Base-by-base conservation (phyloP, 495 filamentous ascomycete genomes). In the Penicillium steckii region DNA sequence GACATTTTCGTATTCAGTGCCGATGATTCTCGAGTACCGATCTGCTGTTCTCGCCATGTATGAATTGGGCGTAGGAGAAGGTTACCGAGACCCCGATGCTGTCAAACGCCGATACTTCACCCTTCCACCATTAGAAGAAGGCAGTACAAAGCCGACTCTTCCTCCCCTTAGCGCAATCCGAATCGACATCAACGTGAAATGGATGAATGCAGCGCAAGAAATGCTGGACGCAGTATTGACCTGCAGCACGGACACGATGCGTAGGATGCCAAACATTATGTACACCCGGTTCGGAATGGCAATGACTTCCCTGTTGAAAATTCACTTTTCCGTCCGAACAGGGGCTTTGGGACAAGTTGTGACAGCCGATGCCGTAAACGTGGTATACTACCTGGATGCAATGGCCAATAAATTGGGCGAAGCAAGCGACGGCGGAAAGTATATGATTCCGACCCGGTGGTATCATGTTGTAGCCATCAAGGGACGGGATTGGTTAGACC, bases 11-110 rank as follows among this genome's bases (percentile, higher is more conserved):
- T 62, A 13, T 2, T 3, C 23, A 76, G 76, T 70, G 4, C 59
- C 71, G 42, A 58, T 80, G 54, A 67, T 64, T 27, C 64, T 80
- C 44, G 73, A 75, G 61, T 81, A 77, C 41, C 68, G 76, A 46
- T 69, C 71, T 44, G 66, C 69, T 21, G 61, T 70, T 23, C 67
- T 82, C 8, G 72, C 71, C 23, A 66, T 81, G 48, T 79, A 81
- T 52, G 78, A 82, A 56, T 46, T 80, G 7, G 76, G 72, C 29
- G 62, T 80, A 26, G 73, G 77, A 33, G 72, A 77, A 50, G 77
- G 78, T 12, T 78, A 81, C 50, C 71, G 74, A 23, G 73, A 77
- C 10, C 74, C 74, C n/a, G 72, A 77, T 49, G 66, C 72, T 3
- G 56, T 72, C 26, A 71, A 69, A 48, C 57, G 57, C 19, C 62